Percentiles rank a stretch among this genome's conserved stretches.
Conservation (phyloP, 371 early-diverging fungal genomes). For the Amoeboaphelidium occidentale region DNA sequence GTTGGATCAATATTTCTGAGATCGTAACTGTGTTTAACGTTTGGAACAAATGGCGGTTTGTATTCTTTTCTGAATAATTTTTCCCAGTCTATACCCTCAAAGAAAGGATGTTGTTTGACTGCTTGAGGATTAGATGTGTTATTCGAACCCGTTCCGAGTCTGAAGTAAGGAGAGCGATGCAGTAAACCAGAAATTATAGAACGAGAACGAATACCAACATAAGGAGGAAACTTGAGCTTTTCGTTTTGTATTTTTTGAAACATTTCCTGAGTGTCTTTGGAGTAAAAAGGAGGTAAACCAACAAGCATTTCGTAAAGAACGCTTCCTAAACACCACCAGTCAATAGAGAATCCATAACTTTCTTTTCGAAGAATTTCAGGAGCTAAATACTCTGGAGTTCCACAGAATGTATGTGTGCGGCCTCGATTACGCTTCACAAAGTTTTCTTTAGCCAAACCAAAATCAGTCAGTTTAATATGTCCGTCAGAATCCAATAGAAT, state of each 20-base stretch:
- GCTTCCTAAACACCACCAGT: slow-evolving; percentile 19
- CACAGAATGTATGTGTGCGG: slow-evolving; percentile 13
- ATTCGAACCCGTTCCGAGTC: slow-evolving; percentile 30
- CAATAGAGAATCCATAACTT: slow-evolving; percentile 11
- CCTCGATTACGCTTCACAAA: neutral
- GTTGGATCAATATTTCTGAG: slow-evolving; percentile 6
- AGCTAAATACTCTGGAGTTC: slow-evolving; percentile 20
- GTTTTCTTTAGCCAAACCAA: slow-evolving; percentile 9
- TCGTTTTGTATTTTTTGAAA: slow-evolving; percentile 71
- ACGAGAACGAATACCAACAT: neutral
- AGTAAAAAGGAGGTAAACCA: slow-evolving; percentile 3
- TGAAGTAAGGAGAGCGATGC: neutral
- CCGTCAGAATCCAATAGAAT: slow-evolving; percentile 9
- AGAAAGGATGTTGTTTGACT: slow-evolving; percentile 75
- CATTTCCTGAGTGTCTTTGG: slow-evolving; percentile 62
- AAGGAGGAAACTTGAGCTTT: slow-evolving; percentile 42
- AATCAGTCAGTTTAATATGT: slow-evolving; percentile 12
- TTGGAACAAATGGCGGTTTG: slow-evolving; percentile 82
- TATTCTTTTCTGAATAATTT: slow-evolving; percentile 55
- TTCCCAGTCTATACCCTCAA: slow-evolving; percentile 75
- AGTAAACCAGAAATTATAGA: slow-evolving; percentile 11
- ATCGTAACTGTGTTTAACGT: slow-evolving; percentile 16
- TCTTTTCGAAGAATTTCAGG: slow-evolving; percentile 10
- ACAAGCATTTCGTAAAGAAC: slow-evolving; percentile 14
- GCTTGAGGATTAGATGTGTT: slow-evolving; percentile 36